phyloP scores from a whole-genome alignment of 176 grass and related monocot species.

The Themeda triandra region DNA sequence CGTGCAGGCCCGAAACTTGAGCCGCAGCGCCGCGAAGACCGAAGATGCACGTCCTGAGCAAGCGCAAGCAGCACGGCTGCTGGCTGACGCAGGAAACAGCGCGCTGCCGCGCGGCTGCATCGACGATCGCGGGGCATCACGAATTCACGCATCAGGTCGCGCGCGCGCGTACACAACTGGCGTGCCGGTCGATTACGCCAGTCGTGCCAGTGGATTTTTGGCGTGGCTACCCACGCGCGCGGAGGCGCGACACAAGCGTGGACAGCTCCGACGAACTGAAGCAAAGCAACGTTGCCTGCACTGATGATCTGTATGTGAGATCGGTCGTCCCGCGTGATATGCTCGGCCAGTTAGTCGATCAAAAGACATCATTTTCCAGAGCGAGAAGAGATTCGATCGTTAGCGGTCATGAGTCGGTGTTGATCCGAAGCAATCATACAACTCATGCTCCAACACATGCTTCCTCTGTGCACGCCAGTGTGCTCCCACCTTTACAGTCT shows the following conservation, averaged over 20 bases:
- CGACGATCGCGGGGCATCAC: background rate
- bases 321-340: background rate
- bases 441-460: background rate
- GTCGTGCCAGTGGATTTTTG: background rate
- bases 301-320: background rate
- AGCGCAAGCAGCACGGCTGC: background rate
- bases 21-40: slow-evolving; percentile 8
- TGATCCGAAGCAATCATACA: background rate
- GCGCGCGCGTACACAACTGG: no score
- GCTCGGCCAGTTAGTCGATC: background rate
- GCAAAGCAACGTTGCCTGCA: background rate
- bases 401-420: background rate
- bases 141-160: no score
- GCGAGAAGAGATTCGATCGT: background rate
- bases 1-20: background rate
- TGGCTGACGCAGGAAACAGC: background rate
- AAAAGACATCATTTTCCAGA: background rate
- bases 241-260: background rate
- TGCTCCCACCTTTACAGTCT: background rate
- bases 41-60: no score
- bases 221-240: background rate
- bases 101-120: background rate
- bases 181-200: background rate
- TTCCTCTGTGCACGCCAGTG: background rate
- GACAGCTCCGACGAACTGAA: background rate